phyloP scores from a whole-genome alignment of 805 yeast genomes.

The Ogataea nonfermentans region DNA sequence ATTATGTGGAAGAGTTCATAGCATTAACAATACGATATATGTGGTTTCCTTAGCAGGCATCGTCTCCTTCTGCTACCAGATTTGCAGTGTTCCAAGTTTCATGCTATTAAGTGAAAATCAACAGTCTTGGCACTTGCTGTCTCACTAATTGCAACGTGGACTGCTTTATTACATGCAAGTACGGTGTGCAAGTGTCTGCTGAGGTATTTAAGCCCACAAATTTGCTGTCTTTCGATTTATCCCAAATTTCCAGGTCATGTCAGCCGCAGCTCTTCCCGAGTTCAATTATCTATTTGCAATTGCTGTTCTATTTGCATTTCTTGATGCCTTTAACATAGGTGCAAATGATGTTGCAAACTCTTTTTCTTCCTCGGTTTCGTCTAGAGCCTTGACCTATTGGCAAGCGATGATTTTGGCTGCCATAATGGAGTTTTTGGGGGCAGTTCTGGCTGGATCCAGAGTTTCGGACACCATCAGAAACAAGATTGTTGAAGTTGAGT shows the following conservation, averaged over 20 bases:
- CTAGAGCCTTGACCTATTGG: conserved; percentile 65
- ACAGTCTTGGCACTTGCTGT: no score
- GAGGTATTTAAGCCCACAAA: no score
- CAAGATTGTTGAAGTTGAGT: conserved; percentile 53
- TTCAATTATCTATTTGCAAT: conserved; percentile 72
- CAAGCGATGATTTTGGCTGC: conserved; percentile 76
- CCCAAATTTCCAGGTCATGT: not conserved
- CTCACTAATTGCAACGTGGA: no score
- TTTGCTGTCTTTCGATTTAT: no score
- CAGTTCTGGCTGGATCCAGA: conserved; percentile 69
- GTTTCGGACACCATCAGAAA: conserved; percentile 72
- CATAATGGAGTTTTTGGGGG: conserved; percentile 71
- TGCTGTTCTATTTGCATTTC: conserved; percentile 66
- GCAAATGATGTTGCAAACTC: conserved; percentile 84
- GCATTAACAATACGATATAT: no score
- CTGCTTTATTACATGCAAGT: no score
- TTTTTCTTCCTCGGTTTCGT: conserved; percentile 70
- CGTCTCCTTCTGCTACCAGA: no score
- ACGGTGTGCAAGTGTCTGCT: no score
- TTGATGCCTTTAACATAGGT: conserved; percentile 79
- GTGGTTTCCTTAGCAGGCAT: no score
- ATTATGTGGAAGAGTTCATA: no score
- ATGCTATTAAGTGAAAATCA: no score
- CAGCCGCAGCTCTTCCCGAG: conserved; percentile 23
- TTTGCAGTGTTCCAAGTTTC: no score